phyloP scores from a whole-genome alignment of 2,329 filamentous ascomycete species.

The Fusarium sp. region DNA sequence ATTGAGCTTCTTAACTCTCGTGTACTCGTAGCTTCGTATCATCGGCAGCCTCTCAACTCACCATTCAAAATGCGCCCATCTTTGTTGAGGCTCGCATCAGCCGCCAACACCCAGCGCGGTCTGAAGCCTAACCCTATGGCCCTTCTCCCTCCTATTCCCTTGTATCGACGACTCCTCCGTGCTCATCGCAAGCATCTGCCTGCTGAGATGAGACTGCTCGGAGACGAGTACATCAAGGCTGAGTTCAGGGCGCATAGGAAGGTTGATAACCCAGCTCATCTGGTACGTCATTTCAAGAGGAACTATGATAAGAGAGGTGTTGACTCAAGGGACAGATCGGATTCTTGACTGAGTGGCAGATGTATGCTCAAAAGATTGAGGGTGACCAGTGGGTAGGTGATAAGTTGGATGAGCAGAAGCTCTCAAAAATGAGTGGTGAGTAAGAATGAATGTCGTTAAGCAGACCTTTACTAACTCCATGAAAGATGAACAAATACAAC shows the following conservation, averaged over 20 bases:
- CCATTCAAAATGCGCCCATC: slow-evolving; percentile 45
- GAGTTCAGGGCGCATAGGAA: slow-evolving; percentile 88
- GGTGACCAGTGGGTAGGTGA: slow-evolving; percentile 87
- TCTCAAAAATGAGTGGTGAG: slow-evolving; percentile 94
- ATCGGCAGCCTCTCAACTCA: neutral
- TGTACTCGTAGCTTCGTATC: neutral
- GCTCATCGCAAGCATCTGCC: slow-evolving; percentile 85
- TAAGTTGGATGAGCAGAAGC: slow-evolving; percentile 82
- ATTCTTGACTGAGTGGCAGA: slow-evolving; percentile 95
- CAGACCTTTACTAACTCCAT: slow-evolving; percentile 9
- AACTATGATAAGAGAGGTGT: neutral
- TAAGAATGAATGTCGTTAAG: neutral
- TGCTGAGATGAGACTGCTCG: slow-evolving; percentile 79
- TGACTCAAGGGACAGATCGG: slow-evolving; percentile 72
- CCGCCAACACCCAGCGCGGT: slow-evolving; percentile 47
- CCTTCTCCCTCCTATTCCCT: slow-evolving; percentile 84
- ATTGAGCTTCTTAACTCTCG: neutral
- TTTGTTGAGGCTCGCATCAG: slow-evolving; percentile 51
- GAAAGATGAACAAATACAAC: slow-evolving; percentile 88
- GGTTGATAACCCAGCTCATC: slow-evolving; percentile 90
- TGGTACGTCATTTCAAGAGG: slow-evolving; percentile 66
- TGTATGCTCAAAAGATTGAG: slow-evolving; percentile 92
- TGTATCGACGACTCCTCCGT: slow-evolving; percentile 89
- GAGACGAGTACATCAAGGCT: slow-evolving; percentile 91
- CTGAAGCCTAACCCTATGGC: slow-evolving; percentile 64